These are phyloP conservation scores for Penicillium hesseltinei DNA, from an alignment of 2,329 filamentous ascomycete genomes.

Conservation along the genomic window DNA sequence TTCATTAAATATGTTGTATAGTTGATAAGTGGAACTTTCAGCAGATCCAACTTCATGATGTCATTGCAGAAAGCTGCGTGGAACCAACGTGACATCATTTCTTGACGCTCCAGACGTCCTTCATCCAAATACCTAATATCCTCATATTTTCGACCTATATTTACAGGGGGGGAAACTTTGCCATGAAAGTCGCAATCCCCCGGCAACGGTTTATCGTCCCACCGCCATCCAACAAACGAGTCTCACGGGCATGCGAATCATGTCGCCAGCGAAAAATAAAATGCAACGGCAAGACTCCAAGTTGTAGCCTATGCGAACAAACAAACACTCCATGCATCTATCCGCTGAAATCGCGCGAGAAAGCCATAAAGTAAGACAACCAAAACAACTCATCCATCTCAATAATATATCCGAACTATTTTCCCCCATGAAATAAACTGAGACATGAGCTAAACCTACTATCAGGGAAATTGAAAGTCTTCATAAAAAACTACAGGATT, in stretches of 20 bases:
- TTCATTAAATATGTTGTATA: too few species aligned
- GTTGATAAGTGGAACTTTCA: too few species aligned
- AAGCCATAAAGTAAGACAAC: constrained; percentile 34
- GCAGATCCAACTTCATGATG: neutral
- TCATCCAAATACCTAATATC: neutral
- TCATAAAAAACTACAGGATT: constrained; percentile 1
- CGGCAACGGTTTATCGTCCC: constrained; percentile 21
- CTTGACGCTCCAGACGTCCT: neutral
- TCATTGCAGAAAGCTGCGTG: neutral
- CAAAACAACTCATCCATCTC: neutral
- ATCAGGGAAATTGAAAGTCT: constrained; percentile 7
- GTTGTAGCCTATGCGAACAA: constrained; percentile 43
- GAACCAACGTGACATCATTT: neutral
- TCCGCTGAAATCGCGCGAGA: constrained; percentile 40
- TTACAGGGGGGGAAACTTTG: neutral
- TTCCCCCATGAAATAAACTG: neutral
- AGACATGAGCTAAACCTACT: neutral
- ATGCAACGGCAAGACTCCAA: constrained; percentile 44
- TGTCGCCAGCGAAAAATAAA: constrained; percentile 46
- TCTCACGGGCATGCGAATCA: constrained; percentile 42
- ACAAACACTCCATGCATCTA: constrained; percentile 40
- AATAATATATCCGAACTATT: neutral
- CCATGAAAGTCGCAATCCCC: constrained; percentile 34
- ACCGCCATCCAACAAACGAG: constrained; percentile 28
- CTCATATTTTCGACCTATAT: neutral